Evolutionary conservation across 345 rosid species (phyloP), one percentile per base, ranked within the genome.

Genomic region (Populus alba): DNA sequence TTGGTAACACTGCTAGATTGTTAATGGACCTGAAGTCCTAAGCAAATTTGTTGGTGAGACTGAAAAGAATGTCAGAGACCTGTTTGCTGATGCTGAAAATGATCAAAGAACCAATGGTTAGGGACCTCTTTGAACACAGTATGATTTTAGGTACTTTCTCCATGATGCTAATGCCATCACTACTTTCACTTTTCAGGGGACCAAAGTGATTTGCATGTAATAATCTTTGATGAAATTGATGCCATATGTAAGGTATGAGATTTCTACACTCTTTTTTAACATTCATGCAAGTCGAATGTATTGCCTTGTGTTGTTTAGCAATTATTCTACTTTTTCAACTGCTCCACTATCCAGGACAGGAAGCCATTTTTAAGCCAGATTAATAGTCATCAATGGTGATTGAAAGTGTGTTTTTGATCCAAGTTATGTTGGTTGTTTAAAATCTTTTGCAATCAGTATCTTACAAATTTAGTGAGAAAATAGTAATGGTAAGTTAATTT

Each of bases 21-120:
- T 97, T 71, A 97, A 97, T 87, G 97, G 98, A 74, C 99, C 98
- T 78, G 98, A 94, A 88, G 97, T 97, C 72, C 87, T 97, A 55
- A 94, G 97, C 90, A 97, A 97, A 89, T 94, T 91, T 86, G 98
- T 97, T 79, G 98, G 99, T 87, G 98, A 97, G 87, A 91, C 98
- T 43, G 98, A 97, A 84, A 97, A 94, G 88, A 92, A 92, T 76
- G 94, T 97, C 18, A 87, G 98, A 78, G 99, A 97, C 83, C 85
- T 97, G 66, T 97, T 94, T 83, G 97, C 96, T 83, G 98, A 97
- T 90, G 99, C 99, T 71, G 99, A 97, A 85, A 88, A 91, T 80
- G 99, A 97, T 81, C 98, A 97, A 80, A 89, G 90, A 87, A 71
- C 85, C 78, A 89, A 72, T 18, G 98, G 99, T 97, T 81, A 85